These are phyloP conservation scores for Periglandula ipomoeae DNA, from an alignment of 2,329 filamentous ascomycete genomes.

Conservation along the genomic window DNA sequence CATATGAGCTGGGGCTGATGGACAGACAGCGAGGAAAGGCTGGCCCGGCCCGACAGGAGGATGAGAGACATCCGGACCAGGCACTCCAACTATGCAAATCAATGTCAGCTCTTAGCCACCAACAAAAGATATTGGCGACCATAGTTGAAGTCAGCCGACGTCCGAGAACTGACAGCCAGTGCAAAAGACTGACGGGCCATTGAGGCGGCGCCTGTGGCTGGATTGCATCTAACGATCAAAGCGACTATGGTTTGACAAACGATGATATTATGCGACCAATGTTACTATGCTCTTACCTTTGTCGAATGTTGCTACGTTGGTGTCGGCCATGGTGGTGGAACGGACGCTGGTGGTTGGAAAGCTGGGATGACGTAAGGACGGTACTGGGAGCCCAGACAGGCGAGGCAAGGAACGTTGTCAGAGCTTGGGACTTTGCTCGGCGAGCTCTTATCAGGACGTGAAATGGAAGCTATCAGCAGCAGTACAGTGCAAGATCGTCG, in stretches of 20 bases:
- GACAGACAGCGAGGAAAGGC: constrained; percentile 6
- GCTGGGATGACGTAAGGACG: constrained; percentile 12
- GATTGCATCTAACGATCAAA: neutral
- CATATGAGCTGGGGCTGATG: constrained; percentile 8
- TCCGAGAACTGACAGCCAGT: neutral
- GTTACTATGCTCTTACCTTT: constrained; percentile 20
- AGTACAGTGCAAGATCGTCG: neutral
- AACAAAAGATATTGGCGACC: neutral
- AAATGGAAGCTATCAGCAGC: neutral
- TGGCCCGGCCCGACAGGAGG: constrained; percentile 16
- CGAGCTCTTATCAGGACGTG: neutral
- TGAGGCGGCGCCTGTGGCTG: neutral
- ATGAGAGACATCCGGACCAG: constrained; percentile 19
- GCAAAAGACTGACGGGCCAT: neutral
- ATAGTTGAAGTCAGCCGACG: neutral
- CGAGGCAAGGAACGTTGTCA: neutral
- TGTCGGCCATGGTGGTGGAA: constrained; percentile 23
- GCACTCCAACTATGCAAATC: constrained; percentile 17
- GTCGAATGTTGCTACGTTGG: constrained; percentile 24
- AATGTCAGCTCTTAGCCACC: constrained; percentile 1
- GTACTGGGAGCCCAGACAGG: neutral
- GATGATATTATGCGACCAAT: neutral
- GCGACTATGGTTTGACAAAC: neutral
- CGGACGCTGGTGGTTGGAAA: constrained; percentile 4
- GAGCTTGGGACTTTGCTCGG: neutral